Conservation (phyloP, 2,329 filamentous ascomycete species). For the Aspergillus sp. region DNA sequence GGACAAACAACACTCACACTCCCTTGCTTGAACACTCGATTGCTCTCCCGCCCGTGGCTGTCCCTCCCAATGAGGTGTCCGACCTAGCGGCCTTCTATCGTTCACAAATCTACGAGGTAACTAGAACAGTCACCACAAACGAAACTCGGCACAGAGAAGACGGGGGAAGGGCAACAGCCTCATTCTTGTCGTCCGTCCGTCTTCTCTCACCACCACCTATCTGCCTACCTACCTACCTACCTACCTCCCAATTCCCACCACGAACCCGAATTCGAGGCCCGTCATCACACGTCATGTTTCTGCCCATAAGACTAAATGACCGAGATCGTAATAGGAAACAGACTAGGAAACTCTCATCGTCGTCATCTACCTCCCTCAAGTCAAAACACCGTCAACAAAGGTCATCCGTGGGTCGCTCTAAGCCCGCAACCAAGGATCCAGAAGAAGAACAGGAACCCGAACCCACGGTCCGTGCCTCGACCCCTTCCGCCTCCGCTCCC, state of each 20-base stretch:
- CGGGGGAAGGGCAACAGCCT: conserved; percentile 18
- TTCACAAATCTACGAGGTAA: conserved; percentile 29
- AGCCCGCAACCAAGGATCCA: conserved; percentile 40
- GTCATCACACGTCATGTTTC: conserved; percentile 40
- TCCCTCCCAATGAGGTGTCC: conserved; percentile 16
- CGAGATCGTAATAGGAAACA: conserved; percentile 38
- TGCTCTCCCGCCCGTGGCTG: conserved; percentile 12
- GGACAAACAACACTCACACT: neutral
- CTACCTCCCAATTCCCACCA: conserved; percentile 23
- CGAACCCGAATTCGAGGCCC: conserved; percentile 28
- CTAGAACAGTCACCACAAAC: conserved; percentile 26
- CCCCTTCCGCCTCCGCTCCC: conserved; percentile 30
- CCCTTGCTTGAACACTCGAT: neutral
- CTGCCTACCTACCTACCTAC: neutral
- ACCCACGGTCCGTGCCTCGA: conserved; percentile 36
- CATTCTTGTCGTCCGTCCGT: conserved; percentile 15
- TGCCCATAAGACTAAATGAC: conserved; percentile 43
- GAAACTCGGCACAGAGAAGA: conserved; percentile 18
- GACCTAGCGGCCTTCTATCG: neutral
- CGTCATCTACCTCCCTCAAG: conserved; percentile 32
- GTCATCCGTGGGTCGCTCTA: conserved; percentile 29
- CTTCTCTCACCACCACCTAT: conserved; percentile 17
- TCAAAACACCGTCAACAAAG: conserved; percentile 36
- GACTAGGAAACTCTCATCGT: conserved; percentile 31
- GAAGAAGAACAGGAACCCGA: conserved; percentile 27